Conservation (phyloP, 331 rosid genomes). For the Pyracantha coccinea region DNA sequence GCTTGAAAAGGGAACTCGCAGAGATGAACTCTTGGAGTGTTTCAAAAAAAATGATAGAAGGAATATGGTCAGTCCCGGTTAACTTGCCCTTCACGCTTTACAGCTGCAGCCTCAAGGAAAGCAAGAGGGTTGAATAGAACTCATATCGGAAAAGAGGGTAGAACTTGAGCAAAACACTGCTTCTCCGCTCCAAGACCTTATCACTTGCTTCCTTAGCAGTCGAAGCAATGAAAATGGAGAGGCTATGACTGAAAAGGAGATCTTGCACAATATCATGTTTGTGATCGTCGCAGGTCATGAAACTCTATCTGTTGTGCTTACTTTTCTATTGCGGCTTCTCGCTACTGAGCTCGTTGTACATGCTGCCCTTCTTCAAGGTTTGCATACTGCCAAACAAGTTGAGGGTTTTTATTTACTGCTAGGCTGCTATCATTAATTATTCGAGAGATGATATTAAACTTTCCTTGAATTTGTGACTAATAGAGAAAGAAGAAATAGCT, state of each 20-base stretch:
- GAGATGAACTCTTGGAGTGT: slow-evolving; percentile 28
- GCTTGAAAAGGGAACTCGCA: slow-evolving; percentile 45
- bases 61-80: slow-evolving; percentile 58
- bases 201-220: slow-evolving; percentile 48
- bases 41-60: slow-evolving; percentile 40
- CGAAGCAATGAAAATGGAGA: slow-evolving; percentile 18
- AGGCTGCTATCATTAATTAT: not conserved
- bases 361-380: slow-evolving; percentile 65
- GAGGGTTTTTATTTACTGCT: too few species aligned
- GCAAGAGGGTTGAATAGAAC: slow-evolving; percentile 34
- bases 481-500: slow-evolving; percentile 61
- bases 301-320: slow-evolving; percentile 53
- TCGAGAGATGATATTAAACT: not conserved
- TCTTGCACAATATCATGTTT: slow-evolving; percentile 39
- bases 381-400: not conserved
- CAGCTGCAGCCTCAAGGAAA: slow-evolving; percentile 46
- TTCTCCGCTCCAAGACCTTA: slow-evolving; percentile 49
- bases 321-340: slow-evolving; percentile 46
- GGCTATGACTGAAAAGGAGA: slow-evolving; percentile 45
- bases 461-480: not conserved
- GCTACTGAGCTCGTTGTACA: slow-evolving; percentile 44
- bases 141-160: slow-evolving; percentile 35
- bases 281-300: slow-evolving; percentile 70
- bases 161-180: slow-evolving; percentile 26
- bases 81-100: slow-evolving; percentile 67